These are phyloP conservation scores for Wickerhamomyces mucosus DNA, from an alignment of 805 yeast species.

Conservation along the genomic window DNA sequence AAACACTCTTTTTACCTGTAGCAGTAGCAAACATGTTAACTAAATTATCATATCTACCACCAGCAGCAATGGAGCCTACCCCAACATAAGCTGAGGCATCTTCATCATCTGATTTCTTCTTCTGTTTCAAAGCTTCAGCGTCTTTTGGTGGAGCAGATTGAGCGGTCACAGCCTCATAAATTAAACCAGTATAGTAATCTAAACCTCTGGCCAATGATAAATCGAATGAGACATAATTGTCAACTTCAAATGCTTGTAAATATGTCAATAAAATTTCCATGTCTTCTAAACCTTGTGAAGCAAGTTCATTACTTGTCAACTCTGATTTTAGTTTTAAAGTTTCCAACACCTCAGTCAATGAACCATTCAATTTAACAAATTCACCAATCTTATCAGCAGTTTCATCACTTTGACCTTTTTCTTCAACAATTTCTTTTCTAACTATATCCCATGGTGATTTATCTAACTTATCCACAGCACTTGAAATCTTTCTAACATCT, in stretches of 20 bases:
- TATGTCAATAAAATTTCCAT: constrained; percentile 68
- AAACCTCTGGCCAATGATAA: constrained; percentile 94
- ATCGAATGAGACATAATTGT: constrained; percentile 67
- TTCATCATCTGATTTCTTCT: constrained; percentile 49
- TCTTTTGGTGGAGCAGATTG: constrained; percentile 93
- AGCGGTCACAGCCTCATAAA: constrained; percentile 91
- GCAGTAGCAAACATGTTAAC: constrained; percentile 93
- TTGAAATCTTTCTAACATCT: constrained; percentile 86
- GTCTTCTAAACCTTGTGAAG: constrained; percentile 73
- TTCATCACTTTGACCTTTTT: constrained; percentile 82
- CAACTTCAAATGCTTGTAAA: constrained; percentile 74
- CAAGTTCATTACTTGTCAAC: constrained; percentile 57
- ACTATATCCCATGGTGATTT: constrained; percentile 94
- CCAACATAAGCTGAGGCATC: constrained; percentile 97
- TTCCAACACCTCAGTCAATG: constrained; percentile 51
- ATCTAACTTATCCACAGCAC: constrained; percentile 95
- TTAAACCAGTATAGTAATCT: constrained; percentile 95
- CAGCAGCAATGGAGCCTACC: constrained; percentile 97
- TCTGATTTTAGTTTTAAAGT: constrained; percentile 47
- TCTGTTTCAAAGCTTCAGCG: constrained; percentile 56
- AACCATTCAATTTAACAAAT: constrained; percentile 79
- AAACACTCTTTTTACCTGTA: constrained; percentile 63
- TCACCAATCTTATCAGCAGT: constrained; percentile 92
- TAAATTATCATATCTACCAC: constrained; percentile 94
- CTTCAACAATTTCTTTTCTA: constrained; percentile 82